Evolutionary conservation across 2,329 filamentous ascomycete species (phyloP).

Genomic region (Colletotrichum paranaense): DNA sequence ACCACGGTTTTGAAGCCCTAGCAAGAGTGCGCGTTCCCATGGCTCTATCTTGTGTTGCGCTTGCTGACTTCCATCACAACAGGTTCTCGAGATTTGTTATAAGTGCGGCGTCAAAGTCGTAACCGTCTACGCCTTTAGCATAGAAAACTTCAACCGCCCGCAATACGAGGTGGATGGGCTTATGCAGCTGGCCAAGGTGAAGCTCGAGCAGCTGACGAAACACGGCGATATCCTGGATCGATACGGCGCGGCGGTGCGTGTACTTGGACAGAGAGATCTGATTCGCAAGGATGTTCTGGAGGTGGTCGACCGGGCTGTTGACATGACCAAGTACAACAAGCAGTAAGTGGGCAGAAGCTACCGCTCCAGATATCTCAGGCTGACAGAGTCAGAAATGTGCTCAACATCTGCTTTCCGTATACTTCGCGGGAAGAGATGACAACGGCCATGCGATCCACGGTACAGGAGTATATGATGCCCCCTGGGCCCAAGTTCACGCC

Average conservation of each 20-base stretch:
- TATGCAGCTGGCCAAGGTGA: conserved; percentile 98
- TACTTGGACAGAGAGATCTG: conserved; percentile 86
- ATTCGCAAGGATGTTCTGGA: conserved; percentile 89
- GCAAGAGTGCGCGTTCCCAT: conserved; percentile 71
- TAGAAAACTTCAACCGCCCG: conserved; percentile 98
- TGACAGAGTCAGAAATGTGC: conserved; percentile 55
- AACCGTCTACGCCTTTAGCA: conserved; percentile 98
- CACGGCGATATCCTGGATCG: conserved; percentile 93
- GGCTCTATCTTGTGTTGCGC: neutral
- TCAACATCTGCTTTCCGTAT: conserved; percentile 99
- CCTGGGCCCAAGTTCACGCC: conserved; percentile 73
- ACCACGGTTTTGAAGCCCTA: conserved; percentile 93
- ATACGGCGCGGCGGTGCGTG: conserved; percentile 88
- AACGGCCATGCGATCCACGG: conserved; percentile 86
- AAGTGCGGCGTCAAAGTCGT: conserved; percentile 97
- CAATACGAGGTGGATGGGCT: conserved; percentile 96
- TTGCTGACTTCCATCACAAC: conserved; percentile 37
- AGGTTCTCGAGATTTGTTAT: conserved; percentile 98
- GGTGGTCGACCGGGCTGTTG: conserved; percentile 86
- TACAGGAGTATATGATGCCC: conserved; percentile 85
- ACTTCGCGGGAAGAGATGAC: conserved; percentile 97
- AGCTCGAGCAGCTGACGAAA: conserved; percentile 89
- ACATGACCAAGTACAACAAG: conserved; percentile 88
- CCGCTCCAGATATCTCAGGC: conserved; percentile 25
- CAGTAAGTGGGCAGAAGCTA: conserved; percentile 60